Base-by-base conservation (phyloP, 2,329 filamentous ascomycete genomes). In the Calonectria leucothoes region DNA sequence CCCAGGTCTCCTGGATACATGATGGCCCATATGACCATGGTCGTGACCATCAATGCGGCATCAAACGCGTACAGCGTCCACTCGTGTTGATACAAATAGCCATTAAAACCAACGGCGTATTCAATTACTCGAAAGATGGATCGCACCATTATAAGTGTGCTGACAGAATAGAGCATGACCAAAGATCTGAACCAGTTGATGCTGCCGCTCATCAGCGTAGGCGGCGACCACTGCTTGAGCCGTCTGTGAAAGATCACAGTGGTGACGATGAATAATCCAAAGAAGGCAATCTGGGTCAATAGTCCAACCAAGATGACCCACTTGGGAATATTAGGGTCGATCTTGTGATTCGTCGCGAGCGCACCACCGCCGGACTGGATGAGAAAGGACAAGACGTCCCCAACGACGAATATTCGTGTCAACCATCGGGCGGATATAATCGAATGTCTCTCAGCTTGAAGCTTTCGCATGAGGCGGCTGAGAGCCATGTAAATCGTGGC, bases 61-160 rank as follows among this genome's bases (percentile, higher is more conserved):
- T 88, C 87, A 75, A 88, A 86, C 3, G 85, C 76, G 71, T 86
- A 88, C 15, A 85, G 51, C 4, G 82, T 80, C 82, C 82, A 85
- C 77, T 88, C 87, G 70, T 85, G 79, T 10, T 64, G 71, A 10
- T 87, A 74, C 0, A 84, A 75, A 72, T 86, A 87, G 0, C 84
- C 85, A 29, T 83, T 77, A 8, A 81, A 70, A 5, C 85, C 87
- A 79, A 84, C 80, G 2, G 80, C 81, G 76, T 87, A 89, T 80
- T 89, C 88, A 23, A 89, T 78, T 1, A 87, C 82, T 8, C 88
- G 84, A 72, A 86, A 64, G 25, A 64, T 39, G 8, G 59, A 64
- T 10, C 59, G 59, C 25, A 64, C 25, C 59, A 64, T 64, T 23
- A 64, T 37, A 0, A 64, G 17, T n/a, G 25, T 10, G 7, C 59